A percentile compares a stretch with the other conserved stretches of the same genome.
These are phyloP conservation scores for Aspergillus thermomutatus DNA, from an alignment of 2,329 filamentous ascomycete genomes.

Conservation along the genomic window DNA sequence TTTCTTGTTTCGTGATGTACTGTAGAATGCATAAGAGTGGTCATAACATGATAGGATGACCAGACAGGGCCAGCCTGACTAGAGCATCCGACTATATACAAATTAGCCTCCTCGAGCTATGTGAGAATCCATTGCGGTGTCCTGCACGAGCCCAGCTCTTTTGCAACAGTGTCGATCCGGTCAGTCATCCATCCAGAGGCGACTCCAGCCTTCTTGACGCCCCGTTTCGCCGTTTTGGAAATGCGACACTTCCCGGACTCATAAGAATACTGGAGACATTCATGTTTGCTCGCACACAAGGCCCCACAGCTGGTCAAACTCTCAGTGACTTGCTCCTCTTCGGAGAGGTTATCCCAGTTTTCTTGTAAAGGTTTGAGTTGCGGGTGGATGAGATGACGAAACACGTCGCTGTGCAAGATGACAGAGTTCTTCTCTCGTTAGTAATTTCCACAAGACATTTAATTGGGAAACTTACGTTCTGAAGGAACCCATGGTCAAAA, in stretches of 20 bases:
- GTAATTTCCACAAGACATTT: too few species aligned
- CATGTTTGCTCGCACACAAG: neutral
- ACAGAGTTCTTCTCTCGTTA: constrained; percentile 17
- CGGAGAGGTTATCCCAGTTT: constrained; percentile 25
- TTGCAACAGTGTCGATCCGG: neutral
- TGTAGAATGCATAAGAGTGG: neutral
- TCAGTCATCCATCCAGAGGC: constrained; percentile 6
- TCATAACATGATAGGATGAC: neutral
- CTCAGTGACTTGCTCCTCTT: neutral
- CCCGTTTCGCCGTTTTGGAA: neutral
- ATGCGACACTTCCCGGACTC: constrained; percentile 3
- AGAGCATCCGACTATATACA: neutral
- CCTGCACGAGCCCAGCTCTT: neutral
- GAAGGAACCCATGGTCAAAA: constrained; percentile 50
- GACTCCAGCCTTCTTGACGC: neutral
- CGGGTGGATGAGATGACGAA: constrained; percentile 19
- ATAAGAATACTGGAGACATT: constrained; percentile 7
- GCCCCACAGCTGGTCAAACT: constrained; percentile 3
- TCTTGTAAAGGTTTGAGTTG: constrained; percentile 7
- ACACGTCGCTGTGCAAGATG: constrained; percentile 26
- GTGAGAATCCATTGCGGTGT: neutral
- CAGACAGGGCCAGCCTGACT: neutral
- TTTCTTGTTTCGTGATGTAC: neutral
- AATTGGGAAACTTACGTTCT: constrained; percentile 50
- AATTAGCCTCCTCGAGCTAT: neutral